Conservation (phyloP, 2,329 filamentous ascomycete genomes). For the Hypoxylon sp. region DNA sequence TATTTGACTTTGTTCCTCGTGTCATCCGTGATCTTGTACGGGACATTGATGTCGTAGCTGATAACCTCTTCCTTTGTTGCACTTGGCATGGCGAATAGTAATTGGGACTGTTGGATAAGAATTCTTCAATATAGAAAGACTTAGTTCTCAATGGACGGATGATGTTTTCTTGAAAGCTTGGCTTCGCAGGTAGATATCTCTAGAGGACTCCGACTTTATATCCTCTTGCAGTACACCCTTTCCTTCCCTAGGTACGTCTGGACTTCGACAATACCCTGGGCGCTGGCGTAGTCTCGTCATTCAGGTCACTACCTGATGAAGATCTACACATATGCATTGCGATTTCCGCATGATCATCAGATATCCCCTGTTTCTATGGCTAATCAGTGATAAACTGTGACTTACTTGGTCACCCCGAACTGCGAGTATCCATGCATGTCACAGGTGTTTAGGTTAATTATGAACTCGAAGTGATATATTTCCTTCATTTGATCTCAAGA, state of each 20-base stretch:
- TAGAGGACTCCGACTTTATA: not conserved
- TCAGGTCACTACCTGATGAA: not conserved
- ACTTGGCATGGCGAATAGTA: constrained; percentile 10
- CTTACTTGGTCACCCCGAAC: not conserved
- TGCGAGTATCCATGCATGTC: not conserved
- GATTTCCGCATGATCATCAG: not conserved
- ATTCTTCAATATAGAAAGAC: not conserved
- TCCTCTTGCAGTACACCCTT: not conserved
- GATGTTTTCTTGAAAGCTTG: not conserved
- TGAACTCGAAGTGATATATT: not conserved
- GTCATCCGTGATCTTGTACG: constrained; percentile 18
- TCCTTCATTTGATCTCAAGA: not conserved
- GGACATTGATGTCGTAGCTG: constrained; percentile 28
- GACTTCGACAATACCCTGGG: not conserved
- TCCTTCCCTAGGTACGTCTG: not conserved
- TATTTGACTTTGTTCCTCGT: constrained; percentile 23
- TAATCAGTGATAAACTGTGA: not conserved
- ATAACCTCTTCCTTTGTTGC: constrained; percentile 21
- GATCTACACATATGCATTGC: not conserved
- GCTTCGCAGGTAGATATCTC: not conserved
- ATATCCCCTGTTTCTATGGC: not conserved
- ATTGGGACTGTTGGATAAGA: not conserved
- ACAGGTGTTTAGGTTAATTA: not conserved
- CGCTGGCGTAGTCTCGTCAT: not conserved
- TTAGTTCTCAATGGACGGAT: not conserved